These are phyloP conservation scores for Pascua sp. DNA, from an alignment of 1,284 basidiomycete genomes.

Conservation along the genomic window DNA sequence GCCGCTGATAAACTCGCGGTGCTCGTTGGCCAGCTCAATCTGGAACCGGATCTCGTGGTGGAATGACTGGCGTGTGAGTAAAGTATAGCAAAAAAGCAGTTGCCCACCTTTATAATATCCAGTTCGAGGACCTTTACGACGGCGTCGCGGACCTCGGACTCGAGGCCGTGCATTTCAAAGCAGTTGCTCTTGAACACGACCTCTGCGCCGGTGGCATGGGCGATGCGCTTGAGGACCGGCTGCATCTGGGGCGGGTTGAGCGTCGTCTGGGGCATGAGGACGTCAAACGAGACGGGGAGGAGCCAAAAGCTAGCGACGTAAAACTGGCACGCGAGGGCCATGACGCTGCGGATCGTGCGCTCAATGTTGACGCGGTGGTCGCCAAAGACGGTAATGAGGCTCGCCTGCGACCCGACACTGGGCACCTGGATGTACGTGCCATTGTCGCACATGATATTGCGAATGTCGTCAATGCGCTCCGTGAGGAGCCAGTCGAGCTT, in stretches of 20 bases:
- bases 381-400: constrained; percentile 88
- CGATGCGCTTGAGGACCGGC: constrained; percentile 79
- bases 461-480: constrained; percentile 85
- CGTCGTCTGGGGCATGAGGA: constrained; percentile 69
- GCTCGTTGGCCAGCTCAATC: constrained; percentile 95
- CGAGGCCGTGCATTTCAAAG: constrained; percentile 96
- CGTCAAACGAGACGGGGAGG: constrained; percentile 87
- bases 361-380: constrained; percentile 94
- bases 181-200: constrained; percentile 96
- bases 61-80: constrained; percentile 54
- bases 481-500: constrained; percentile 98
- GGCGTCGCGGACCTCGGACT: constrained; percentile 83
- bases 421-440: constrained; percentile 94
- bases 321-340: constrained; percentile 93
- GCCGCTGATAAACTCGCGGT: constrained; percentile 95
- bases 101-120: constrained; percentile 75
- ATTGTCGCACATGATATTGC: constrained; percentile 90
- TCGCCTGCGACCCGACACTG: constrained; percentile 65
- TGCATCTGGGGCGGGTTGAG: constrained; percentile 82
- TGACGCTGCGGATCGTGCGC: constrained; percentile 88
- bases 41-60: constrained; percentile 98
- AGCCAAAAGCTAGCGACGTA: constrained; percentile 97
- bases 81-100: too few relatives aligned
- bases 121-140: constrained; percentile 83
- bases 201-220: constrained; percentile 83